These are phyloP conservation scores for Entelexis paramagnoliae DNA, from an alignment of 1,139 yeast species.

Conservation along the genomic window DNA sequence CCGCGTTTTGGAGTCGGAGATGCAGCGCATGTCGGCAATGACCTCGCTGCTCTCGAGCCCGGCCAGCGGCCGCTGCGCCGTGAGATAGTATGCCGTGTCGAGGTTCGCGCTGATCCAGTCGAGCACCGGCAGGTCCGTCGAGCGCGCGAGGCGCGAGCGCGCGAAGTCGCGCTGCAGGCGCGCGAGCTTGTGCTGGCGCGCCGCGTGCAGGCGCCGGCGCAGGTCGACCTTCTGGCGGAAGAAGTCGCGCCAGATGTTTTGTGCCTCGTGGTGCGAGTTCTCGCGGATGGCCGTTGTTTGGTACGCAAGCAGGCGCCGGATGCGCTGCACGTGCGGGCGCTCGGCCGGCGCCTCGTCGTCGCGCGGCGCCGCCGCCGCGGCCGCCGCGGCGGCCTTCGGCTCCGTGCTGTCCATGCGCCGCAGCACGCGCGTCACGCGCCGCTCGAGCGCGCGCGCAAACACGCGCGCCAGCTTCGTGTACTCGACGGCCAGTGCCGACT, in stretches of 20 bases:
- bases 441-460: constrained; percentile 28
- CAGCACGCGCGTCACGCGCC: constrained; percentile 27
- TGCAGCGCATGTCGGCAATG: constrained; percentile 13
- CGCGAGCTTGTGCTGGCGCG: constrained; percentile 23
- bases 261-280: constrained; percentile 26
- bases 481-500: constrained; percentile 27
- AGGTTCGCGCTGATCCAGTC: constrained; percentile 25
- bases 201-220: constrained; percentile 24
- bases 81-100: constrained; percentile 20
- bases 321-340: constrained; percentile 19
- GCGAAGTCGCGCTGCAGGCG: constrained; percentile 26
- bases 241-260: constrained; percentile 29
- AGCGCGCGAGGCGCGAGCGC: neutral
- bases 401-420: constrained; percentile 20
- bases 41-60: constrained; percentile 16
- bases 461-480: constrained; percentile 27
- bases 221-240: constrained; percentile 24
- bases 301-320: constrained; percentile 22
- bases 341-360: neutral
- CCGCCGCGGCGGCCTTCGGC: too few species aligned
- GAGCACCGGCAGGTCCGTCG: constrained; percentile 14
- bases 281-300: constrained; percentile 15
- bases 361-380: neutral
- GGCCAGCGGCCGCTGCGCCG: constrained; percentile 11
- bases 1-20: constrained; percentile 1